These are phyloP conservation scores for Grigorovia jiainica DNA, from an alignment of 805 yeast genomes.

Conservation along the genomic window DNA sequence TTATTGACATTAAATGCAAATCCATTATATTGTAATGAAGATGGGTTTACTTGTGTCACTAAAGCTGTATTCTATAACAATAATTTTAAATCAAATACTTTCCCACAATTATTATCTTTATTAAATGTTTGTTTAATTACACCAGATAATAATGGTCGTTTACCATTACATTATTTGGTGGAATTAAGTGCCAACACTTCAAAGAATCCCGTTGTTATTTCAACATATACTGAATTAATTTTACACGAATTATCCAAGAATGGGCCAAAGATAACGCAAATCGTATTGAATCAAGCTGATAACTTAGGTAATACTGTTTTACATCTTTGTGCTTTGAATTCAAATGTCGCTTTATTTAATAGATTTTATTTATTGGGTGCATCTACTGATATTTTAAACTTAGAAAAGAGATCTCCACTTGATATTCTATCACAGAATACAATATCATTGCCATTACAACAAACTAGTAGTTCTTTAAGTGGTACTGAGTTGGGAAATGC, in stretches of 20 bases:
- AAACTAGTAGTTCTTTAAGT: neutral
- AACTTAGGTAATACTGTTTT: constrained; percentile 76
- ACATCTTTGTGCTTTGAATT: constrained; percentile 52
- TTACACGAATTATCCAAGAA: constrained; percentile 34
- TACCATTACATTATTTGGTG: constrained; percentile 62
- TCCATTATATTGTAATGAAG: constrained; percentile 41
- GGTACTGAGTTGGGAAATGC: neutral
- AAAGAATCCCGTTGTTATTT: constrained; percentile 38
- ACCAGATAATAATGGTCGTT: constrained; percentile 63
- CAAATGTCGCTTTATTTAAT: constrained; percentile 25
- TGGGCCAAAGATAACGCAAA: constrained; percentile 39
- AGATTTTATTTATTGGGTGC: constrained; percentile 27
- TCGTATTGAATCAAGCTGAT: constrained; percentile 68
- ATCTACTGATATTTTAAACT: constrained; percentile 23
- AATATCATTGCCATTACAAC: neutral
- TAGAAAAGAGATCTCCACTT: constrained; percentile 22
- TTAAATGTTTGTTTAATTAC: constrained; percentile 58
- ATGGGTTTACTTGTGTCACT: constrained; percentile 63
- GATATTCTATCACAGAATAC: constrained; percentile 9
- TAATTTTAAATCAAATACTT: constrained; percentile 55
- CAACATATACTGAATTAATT: constrained; percentile 46
- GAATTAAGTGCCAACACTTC: constrained; percentile 43
- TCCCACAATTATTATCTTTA: constrained; percentile 46
- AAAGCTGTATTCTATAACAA: constrained; percentile 64
- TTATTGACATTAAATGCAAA: constrained; percentile 51